Conservation (phyloP, 164 flowering plant genomes). For the Amborella trichopoda region DNA sequence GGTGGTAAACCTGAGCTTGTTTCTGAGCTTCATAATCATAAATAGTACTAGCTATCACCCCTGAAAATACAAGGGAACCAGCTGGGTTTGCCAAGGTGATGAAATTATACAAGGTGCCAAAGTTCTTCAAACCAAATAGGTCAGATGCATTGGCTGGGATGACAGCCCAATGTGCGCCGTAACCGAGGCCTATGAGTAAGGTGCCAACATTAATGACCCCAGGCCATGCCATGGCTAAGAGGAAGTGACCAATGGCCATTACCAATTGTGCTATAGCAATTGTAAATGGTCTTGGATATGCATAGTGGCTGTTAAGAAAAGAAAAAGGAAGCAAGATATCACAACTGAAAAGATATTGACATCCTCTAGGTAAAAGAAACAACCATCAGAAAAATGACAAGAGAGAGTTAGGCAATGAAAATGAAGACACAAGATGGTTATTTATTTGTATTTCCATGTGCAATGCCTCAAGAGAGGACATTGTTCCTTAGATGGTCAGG, state of each 20-base stretch:
- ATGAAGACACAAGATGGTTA: too few relatives aligned
- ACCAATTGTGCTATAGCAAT: constrained; percentile 32
- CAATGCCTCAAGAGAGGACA: too few relatives aligned
- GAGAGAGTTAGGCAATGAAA: too few relatives aligned
- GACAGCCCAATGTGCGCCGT: constrained; percentile 55
- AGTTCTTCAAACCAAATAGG: constrained; percentile 47
- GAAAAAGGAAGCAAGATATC: too few relatives aligned
- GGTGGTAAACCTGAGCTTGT: constrained; percentile 13
- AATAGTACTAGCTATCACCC: constrained; percentile 37
- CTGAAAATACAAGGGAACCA: constrained; percentile 41
- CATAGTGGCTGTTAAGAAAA: constrained; percentile 28
- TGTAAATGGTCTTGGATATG: constrained; percentile 42
- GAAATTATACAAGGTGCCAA: constrained; percentile 46
- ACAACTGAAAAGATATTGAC: too few relatives aligned
- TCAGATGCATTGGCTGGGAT: constrained; percentile 48
- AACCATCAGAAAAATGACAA: too few relatives aligned
- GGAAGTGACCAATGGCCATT: constrained; percentile 35
- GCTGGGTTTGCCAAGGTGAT: constrained; percentile 31
- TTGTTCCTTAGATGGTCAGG: too few relatives aligned
- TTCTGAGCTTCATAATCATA: constrained; percentile 41
- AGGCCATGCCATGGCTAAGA: constrained; percentile 32
- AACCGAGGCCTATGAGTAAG: constrained; percentile 36
- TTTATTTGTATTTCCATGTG: too few relatives aligned
- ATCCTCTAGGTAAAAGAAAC: too few relatives aligned
- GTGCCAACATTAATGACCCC: constrained; percentile 34